Evolutionary conservation across 2,329 filamentous ascomycete species (phyloP), one percentile per base, ranked within the genome.

Genomic region (Claviceps sp.): DNA sequence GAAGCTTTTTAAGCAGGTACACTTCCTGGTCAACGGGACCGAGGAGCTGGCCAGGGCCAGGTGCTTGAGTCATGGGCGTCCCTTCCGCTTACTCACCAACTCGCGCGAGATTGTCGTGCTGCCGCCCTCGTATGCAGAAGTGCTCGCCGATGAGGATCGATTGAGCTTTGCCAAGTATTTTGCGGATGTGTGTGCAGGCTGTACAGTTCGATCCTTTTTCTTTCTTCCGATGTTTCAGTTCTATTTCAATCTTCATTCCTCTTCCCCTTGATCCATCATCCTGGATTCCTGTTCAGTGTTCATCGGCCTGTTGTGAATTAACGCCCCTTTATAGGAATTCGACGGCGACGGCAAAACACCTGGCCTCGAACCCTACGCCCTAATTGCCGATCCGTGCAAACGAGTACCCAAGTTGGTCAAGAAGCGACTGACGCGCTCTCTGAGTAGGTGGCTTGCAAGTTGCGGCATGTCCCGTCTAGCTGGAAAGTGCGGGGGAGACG

Each of bases 91-190:
- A 24, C 53, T 55, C 44, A 55, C 53, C n/a, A 55, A 55, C 37
- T 50, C 53, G 20, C 50, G 53, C n/a, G 53, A 52, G 22, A 53
- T 55, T 5, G 20, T 55, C 26, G 53, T 55, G 34, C 53, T 55
- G 13, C 53, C 53, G 4, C 53, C 53, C 2, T 51, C 50, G 7
- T 55, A 55, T 37, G 53, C 51, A 42, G 37, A 55, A 22, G n/a
- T 48, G 11, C 53, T 55, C 37, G 20, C 11, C 26, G 41, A 41
- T 13, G 53, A 55, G 26, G 44, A 50, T 22, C 44, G 51, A 30
- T 16, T 55, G 46, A 55, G 53, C 34, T 55, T 55, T 42, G 50
- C 53, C 38, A 52, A 37, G 22, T 55, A 55, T 45, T 55, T 55
- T 37, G 51, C 53, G 11, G 53, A 55, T 41, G 50, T 55, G 22